These are phyloP conservation scores for Geosmithia flava DNA, from an alignment of 2,329 filamentous ascomycete genomes.

Conservation along the genomic window DNA sequence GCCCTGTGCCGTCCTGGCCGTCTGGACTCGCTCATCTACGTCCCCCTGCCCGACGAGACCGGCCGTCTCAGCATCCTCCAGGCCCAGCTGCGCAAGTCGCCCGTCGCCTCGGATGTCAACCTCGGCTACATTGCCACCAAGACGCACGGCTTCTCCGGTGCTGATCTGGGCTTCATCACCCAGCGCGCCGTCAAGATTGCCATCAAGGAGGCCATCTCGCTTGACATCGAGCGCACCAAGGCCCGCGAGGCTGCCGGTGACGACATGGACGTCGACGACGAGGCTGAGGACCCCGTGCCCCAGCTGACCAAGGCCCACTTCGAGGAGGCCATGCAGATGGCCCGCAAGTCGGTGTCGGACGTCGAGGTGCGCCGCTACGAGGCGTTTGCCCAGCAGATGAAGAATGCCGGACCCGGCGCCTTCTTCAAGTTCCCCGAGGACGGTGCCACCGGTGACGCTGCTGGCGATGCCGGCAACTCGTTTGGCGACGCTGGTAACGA, in stretches of 20 bases:
- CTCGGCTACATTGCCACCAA: constrained; percentile 86
- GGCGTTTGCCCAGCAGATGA: constrained; percentile 97
- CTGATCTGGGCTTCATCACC: constrained; percentile 97
- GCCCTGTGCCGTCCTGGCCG: constrained; percentile 95
- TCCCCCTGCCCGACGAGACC: constrained; percentile 84
- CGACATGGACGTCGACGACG: constrained; percentile 58
- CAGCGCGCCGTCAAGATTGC: constrained; percentile 98
- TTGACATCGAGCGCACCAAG: constrained; percentile 84
- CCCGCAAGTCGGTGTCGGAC: constrained; percentile 85
- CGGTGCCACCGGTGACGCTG: constrained; percentile 51
- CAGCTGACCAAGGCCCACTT: constrained; percentile 95
- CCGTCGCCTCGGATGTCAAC: constrained; percentile 77
- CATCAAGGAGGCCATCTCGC: constrained; percentile 89
- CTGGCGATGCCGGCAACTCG: constrained; percentile 44
- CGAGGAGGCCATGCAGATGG: constrained; percentile 95
- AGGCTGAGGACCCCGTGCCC: constrained; percentile 83
- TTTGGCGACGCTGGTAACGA: constrained; percentile 87
- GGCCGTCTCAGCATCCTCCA: constrained; percentile 84
- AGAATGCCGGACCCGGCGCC: constrained; percentile 87
- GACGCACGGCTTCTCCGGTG: constrained; percentile 98
- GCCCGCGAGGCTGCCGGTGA: constrained; percentile 76
- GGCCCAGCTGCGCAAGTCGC: constrained; percentile 97
- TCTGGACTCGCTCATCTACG: constrained; percentile 97
- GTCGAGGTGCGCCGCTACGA: constrained; percentile 98
- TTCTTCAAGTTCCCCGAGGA: constrained; percentile 95